phyloP scores from a whole-genome alignment of 768 basidiomycete genomes.

The Mycena sanguinolenta region DNA sequence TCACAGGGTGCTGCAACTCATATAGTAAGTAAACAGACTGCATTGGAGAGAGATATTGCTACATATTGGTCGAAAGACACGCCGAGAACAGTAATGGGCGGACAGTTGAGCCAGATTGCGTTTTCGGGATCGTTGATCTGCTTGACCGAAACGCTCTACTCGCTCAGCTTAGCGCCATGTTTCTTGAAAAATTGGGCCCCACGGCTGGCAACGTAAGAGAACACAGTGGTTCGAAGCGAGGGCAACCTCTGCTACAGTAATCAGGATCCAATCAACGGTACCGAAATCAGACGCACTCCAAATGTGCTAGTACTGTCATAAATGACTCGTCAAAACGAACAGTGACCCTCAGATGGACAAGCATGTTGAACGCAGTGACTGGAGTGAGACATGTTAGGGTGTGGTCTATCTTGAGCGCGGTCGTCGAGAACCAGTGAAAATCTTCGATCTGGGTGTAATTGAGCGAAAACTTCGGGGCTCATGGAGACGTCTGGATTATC shows the following conservation, averaged over 20 bases:
- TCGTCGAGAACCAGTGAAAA: constrained; percentile 1
- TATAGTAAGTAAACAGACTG: no score
- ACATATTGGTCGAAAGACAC: constrained; percentile 2
- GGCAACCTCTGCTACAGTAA: constrained; percentile 21
- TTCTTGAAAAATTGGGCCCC: constrained; percentile 4
- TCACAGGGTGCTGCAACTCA: no score
- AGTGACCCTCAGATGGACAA: constrained; percentile 9
- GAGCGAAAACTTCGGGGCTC: not conserved
- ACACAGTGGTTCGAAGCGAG: not conserved
- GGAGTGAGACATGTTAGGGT: not conserved
- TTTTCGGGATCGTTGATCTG: not conserved
- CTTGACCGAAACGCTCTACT: not conserved
- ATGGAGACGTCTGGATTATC: not conserved
- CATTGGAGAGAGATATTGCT: no score
- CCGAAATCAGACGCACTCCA: constrained; percentile 9
- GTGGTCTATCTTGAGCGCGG: not conserved
- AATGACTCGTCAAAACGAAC: constrained; percentile 9
- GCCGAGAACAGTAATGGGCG: not conserved
- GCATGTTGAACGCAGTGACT: not conserved
- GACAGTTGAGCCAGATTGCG: constrained; percentile 1
- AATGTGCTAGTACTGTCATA: constrained; percentile 8
- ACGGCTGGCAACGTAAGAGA: not conserved
- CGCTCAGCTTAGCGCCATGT: constrained; percentile 13
- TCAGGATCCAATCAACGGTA: no score
- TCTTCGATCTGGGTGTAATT: not conserved